Evolutionary conservation across 2,329 filamentous ascomycete genomes (phyloP).

Genomic region (Alternaria alternata): DNA sequence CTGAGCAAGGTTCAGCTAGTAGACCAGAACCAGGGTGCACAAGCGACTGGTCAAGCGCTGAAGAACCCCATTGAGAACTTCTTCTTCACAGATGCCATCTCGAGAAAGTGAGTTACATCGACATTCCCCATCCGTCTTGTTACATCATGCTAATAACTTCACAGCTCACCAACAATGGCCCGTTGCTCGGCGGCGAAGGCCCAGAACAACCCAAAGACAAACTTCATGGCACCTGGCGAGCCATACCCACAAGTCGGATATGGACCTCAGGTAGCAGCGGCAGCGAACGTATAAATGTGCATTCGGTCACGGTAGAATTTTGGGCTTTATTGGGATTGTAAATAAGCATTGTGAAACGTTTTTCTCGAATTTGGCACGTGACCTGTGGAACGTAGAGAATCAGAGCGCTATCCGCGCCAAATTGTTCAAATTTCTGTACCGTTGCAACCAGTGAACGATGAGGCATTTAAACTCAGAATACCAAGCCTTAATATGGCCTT

Average conservation of each 20-base stretch:
- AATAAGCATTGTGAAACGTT: constrained; percentile 37
- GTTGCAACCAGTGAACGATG: background rate
- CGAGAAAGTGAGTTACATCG: constrained; percentile 76
- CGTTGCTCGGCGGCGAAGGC: constrained; percentile 94
- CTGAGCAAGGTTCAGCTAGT: constrained; percentile 94
- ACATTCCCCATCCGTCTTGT: background rate
- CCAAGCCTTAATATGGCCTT: constrained; percentile 11
- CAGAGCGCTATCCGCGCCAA: constrained; percentile 23
- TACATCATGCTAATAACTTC: constrained; percentile 21
- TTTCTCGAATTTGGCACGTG: constrained; percentile 31
- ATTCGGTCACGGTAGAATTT: constrained; percentile 23
- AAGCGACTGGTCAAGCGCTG: constrained; percentile 75
- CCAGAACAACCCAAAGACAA: constrained; percentile 58
- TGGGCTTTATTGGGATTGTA: constrained; percentile 39
- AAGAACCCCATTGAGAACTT: constrained; percentile 93
- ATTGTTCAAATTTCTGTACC: constrained; percentile 17
- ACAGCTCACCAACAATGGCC: constrained; percentile 95
- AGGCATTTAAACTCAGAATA: constrained; percentile 11
- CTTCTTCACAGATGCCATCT: constrained; percentile 97
- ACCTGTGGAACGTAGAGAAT: constrained; percentile 29
- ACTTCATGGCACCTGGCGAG: constrained; percentile 61
- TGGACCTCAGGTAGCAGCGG: constrained; percentile 43
- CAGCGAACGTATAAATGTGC: constrained; percentile 34
- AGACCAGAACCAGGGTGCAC: constrained; percentile 91
- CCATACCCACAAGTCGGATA: constrained; percentile 54